Evolutionary conservation across 1,284 basidiomycete species (phyloP).

Genomic region (Fomes fomentarius): DNA sequence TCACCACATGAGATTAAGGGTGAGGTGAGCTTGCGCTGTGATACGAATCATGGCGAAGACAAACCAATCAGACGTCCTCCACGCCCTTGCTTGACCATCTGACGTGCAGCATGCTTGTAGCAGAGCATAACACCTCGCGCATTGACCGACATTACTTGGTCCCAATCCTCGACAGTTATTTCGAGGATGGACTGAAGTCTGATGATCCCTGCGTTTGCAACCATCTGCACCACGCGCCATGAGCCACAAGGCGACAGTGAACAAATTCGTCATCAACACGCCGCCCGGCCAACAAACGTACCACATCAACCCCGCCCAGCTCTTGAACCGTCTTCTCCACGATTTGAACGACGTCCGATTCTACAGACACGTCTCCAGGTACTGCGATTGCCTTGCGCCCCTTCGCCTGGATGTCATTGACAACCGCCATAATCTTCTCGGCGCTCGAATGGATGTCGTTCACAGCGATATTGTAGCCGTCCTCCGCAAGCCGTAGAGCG

Average conservation of each 20-base stretch:
- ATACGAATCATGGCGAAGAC: background rate
- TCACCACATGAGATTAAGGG: no score
- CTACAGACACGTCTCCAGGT: slow-evolving; percentile 39
- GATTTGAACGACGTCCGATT: slow-evolving; percentile 40
- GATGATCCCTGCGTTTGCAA: slow-evolving; percentile 33
- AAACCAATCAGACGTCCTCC: background rate
- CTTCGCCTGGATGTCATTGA: background rate
- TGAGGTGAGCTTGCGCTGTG: no score
- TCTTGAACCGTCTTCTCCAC: slow-evolving; percentile 32
- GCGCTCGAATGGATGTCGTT: background rate
- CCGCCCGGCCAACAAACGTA: slow-evolving; percentile 1
- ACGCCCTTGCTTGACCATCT: slow-evolving; percentile 30
- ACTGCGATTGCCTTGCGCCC: slow-evolving; percentile 23
- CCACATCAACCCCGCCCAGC: slow-evolving; percentile 32
- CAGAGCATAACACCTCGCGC: slow-evolving; percentile 34
- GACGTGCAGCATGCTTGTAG: slow-evolving; percentile 34
- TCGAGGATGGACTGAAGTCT: slow-evolving; percentile 18
- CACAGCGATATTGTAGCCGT: slow-evolving; percentile 44
- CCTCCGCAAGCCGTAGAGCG: slow-evolving; percentile 42
- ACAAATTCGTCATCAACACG: background rate
- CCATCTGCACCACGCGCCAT: slow-evolving; percentile 24
- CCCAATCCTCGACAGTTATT: slow-evolving; percentile 19
- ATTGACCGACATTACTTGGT: slow-evolving; percentile 32
- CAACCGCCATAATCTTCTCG: background rate
- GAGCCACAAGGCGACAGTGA: background rate